Evolutionary conservation across 2,329 filamentous ascomycete genomes (phyloP), one percentile per base, ranked within the genome.

Genomic region (Hypoxylon sp.): DNA sequence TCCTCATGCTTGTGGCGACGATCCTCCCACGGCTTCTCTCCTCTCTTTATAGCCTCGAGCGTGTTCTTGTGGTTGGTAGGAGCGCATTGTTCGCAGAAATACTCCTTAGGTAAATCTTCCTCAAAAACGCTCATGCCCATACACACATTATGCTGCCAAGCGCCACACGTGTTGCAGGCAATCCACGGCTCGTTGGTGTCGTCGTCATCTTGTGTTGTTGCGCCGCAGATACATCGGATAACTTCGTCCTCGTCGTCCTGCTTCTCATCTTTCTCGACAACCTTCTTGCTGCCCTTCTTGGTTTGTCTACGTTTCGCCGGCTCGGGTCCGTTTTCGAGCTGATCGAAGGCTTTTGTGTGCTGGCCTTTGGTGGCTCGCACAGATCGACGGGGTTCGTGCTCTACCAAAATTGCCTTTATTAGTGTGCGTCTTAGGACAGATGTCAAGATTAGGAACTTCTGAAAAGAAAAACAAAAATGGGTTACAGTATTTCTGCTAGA

Each of bases 141-240:
- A 79, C 96, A 99, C 70, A 97, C 91, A 76, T 98, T 98, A 81
- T 99, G 96, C 81, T 99, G 96, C 96, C 96, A 99, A 46, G 92
- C 95, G 53, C 89, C 89, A 80, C 96, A 99, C 51, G 88, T 89
- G 80, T 99, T 96, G 83, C 96, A 99, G 68, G 92, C 93, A 75
- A 99, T 97, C 94, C 97, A 98, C 57, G 94, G 91, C 74, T 96
- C 91, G 72, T 92, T 93, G 13, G 93, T 91, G 50, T 89, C 86
- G 73, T 97, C 93, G 73, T 95, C 93, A 67, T 94, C 92, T 72
- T 94, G 92, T 74, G 93, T 92, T 48, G 92, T 92, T 65, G 93
- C 91, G 73, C 96, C 95, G 77, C 95, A 99, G 54, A 98, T 92
- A 80, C 95, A 99, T 73, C 95, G 92, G 71, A 98, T 97, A 72